Base-by-base conservation (phyloP, 176 grass and related monocot genomes). In the Paspalum vaginatum region DNA sequence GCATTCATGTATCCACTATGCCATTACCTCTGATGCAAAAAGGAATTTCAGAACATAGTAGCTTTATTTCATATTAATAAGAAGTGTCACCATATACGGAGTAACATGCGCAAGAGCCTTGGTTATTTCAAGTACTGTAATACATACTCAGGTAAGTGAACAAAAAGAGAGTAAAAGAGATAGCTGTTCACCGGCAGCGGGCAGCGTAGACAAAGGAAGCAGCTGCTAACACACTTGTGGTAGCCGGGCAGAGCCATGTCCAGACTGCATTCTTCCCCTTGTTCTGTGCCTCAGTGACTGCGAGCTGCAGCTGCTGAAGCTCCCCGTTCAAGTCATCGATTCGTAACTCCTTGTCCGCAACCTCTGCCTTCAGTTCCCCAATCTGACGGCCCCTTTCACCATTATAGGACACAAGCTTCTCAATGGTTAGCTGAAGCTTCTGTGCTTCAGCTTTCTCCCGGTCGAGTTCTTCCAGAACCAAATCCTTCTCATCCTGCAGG, bases 191-290 rank as follows among this genome's bases (percentile, higher is more conserved):
- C 73, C 83, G 72, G 20, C 76, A 48, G 55, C 80, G 84, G 42
- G 84, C 60, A 2, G 91, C 94, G 17, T 94, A 98, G 61, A 81
- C 88, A 44, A 98, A 76, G 8, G 95, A 98, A 44, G 82, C 70
- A 9, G 88, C 95, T 18, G 95, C 92, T 1, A 95, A 15, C 58
- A 89, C 79, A 14, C 92, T 88, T 0, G 92, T 78, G 22, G 81
- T 88, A 72, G 84, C 83, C 0, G 88, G 88, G 25, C 79, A 81
- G 26, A 98, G 22, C 95, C 92, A 98, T 39, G 71, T 79, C 92
- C 90, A 93, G 39, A 81, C 14, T 5, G 60, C 77, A 48, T 20
- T 77, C 48, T 58, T 89, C 13, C 24, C 54, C 63, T 62, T 89
- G 40, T 51, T 62, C 26, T 81, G 59, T 2, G 88, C 84, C n/a